Evolutionary conservation across 768 basidiomycete species (phyloP).

Genomic region (Tricholoma hemisulphureum): DNA sequence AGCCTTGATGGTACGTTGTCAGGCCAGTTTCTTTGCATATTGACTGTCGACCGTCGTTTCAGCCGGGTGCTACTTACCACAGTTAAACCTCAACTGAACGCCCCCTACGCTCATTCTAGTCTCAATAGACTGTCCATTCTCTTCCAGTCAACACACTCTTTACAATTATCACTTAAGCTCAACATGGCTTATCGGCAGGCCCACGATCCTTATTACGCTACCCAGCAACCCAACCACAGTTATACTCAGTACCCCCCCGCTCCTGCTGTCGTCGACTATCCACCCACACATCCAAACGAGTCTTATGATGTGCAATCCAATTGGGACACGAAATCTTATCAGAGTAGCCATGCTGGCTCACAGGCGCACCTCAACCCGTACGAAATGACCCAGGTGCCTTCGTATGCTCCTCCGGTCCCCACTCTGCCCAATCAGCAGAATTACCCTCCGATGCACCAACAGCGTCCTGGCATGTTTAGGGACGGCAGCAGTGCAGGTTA

Average conservation of each 20-base stretch:
- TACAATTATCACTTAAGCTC: constrained; percentile 3
- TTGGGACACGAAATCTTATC: constrained; percentile 59
- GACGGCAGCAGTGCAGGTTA: constrained; percentile 55
- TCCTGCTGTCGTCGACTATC: constrained; percentile 36
- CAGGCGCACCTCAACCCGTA: constrained; percentile 72
- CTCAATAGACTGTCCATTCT: constrained; percentile 26
- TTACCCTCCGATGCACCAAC: constrained; percentile 58
- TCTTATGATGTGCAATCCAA: constrained; percentile 40
- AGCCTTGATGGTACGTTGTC: no score
- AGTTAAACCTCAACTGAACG: constrained; percentile 5
- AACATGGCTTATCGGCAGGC: constrained; percentile 57
- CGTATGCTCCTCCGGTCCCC: constrained; percentile 53
- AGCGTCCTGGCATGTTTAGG: constrained; percentile 47
- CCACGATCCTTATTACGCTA: constrained; percentile 48
- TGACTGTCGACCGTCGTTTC: not conserved
- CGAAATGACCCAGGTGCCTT: constrained; percentile 51
- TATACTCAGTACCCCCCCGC: constrained; percentile 20
- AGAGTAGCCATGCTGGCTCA: constrained; percentile 66
- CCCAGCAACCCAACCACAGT: constrained; percentile 25
- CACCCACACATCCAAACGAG: constrained; percentile 41
- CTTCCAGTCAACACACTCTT: not conserved
- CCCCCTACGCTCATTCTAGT: constrained; percentile 10
- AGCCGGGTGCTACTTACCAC: constrained; percentile 1
- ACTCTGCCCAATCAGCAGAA: constrained; percentile 50
- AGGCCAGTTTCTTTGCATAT: no score